phyloP scores from a whole-genome alignment of 805 yeast species.

The Millerozyma acaciae region DNA sequence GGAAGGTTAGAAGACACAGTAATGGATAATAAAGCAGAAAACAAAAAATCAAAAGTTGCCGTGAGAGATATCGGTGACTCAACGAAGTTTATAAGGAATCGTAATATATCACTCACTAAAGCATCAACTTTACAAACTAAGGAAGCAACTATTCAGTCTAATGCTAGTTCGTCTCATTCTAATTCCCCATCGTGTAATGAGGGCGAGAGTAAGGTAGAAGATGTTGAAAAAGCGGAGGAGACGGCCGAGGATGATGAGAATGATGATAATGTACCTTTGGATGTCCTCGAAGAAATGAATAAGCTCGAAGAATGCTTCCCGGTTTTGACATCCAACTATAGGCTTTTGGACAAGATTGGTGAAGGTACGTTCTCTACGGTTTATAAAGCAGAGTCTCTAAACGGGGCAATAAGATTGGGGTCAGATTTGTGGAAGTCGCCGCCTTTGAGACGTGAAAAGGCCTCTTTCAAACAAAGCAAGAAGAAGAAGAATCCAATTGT shows the following conservation, averaged over 20 bases:
- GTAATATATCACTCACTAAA: no score
- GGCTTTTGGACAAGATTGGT: slow-evolving; percentile 56
- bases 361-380: slow-evolving; percentile 67
- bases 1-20: background rate
- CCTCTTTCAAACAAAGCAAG: background rate
- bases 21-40: no score
- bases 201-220: slow-evolving; percentile 3
- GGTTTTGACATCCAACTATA: slow-evolving; percentile 44
- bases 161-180: no score
- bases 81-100: no score
- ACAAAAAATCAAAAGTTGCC: no score
- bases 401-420: slow-evolving; percentile 33
- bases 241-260: slow-evolving; percentile 5
- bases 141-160: no score
- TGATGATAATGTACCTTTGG: slow-evolving; percentile 49
- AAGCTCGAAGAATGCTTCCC: slow-evolving; percentile 53
- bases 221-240: slow-evolving; percentile 2
- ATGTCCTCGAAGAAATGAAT: slow-evolving; percentile 55
- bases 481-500: slow-evolving; percentile 48
- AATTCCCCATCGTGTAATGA: no score
- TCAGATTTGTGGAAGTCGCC: slow-evolving; percentile 45
- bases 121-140: no score
- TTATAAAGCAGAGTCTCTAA: slow-evolving; percentile 55
- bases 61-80: no score
- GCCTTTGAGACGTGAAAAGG: slow-evolving; percentile 28